Base-by-base conservation (phyloP, 1,139 yeast genomes). In the Kurtzmaniella natalensis region DNA sequence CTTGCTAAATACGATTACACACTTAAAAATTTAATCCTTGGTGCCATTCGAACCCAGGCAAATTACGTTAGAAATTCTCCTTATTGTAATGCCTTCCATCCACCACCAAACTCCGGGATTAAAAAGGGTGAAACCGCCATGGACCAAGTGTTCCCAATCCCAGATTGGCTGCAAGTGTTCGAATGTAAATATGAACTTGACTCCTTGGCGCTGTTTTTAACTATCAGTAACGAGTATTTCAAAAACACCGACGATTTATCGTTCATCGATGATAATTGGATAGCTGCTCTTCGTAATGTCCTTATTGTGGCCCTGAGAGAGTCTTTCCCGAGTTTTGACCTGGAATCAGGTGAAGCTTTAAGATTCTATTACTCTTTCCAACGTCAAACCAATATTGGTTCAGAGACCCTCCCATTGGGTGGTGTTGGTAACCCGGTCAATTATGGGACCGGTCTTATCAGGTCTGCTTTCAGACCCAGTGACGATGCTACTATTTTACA, bases 131-230 rank as follows among this genome's bases (percentile, higher is more conserved):
- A 72, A 3, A 70, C 85, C 5, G 76, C 81, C 2, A 62, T 65
- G 38, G 96, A 87, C 51, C 51, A 59, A 3, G 95, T 87, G 2
- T 59, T 47, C 30, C 96, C 96, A 0, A 48, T 53, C 4, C 89
- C 88, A 2, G 76, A 83, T 43, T 82, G 89, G 78, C 54, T 56
- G 15, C 66, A 67, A 16, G 95, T 86, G 1, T 87, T 86, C 57
- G 96, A 87, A 53, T 87, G 96, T 59, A 87, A 87, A 53, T 87
- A 85, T 63, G 96, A 87, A 52, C 66, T 87, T 39, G 96, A 87
- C 55, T 82, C 94, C 2, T 62, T 88, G 35, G 95, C 95, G 0
- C 80, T 94, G 5, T 87, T 86, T 47, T 61, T 87, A 39, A 81
- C 89, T 0, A 59, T 87, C 36, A 67, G 84, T 6, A 83, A 82